Percentiles rank a stretch among this genome's conserved stretches.
These are phyloP conservation scores for Xylaria sp. DNA, from an alignment of 2,329 filamentous ascomycete species.

Conservation along the genomic window DNA sequence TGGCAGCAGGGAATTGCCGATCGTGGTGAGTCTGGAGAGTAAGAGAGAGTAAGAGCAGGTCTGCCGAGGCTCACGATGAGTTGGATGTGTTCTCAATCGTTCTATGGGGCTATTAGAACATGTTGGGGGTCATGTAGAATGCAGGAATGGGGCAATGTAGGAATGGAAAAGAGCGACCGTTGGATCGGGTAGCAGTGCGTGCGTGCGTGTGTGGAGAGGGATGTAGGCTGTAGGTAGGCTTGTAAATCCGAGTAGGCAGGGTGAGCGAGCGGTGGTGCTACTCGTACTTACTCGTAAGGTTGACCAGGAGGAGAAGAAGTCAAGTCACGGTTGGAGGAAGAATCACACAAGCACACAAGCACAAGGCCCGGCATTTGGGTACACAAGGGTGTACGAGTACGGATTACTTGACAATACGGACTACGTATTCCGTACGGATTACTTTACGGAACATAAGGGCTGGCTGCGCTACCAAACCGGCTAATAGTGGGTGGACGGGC, in stretches of 20 bases:
- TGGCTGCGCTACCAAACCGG: neutral
- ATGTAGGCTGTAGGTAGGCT: neutral
- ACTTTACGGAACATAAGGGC: no score
- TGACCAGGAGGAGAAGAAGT: neutral
- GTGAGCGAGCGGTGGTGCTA: no score
- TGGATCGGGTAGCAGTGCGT: constrained; percentile 21
- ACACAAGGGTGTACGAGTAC: neutral
- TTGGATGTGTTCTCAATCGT: neutral
- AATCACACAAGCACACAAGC: constrained; percentile 7
- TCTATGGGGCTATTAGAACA: constrained; percentile 1
- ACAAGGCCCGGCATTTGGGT: constrained; percentile 1
- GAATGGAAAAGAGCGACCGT: constrained; percentile 3
- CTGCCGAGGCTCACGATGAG: neutral
- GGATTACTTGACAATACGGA: neutral
- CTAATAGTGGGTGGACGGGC: neutral
- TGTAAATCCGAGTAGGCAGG: no score
- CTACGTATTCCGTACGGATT: no score
- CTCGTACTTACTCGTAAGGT: neutral
- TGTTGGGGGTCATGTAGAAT: constrained; percentile 1
- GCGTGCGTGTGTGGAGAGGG: constrained; percentile 4
- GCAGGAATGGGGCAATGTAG: neutral
- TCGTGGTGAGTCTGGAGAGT: neutral
- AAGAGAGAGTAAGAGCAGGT: neutral
- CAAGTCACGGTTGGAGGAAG: neutral
- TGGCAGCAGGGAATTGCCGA: neutral